A percentile compares a stretch with the other conserved stretches of the same genome.
Conservation (phyloP, 768 basidiomycete genomes). For the Sporobolomyces roseus region DNA sequence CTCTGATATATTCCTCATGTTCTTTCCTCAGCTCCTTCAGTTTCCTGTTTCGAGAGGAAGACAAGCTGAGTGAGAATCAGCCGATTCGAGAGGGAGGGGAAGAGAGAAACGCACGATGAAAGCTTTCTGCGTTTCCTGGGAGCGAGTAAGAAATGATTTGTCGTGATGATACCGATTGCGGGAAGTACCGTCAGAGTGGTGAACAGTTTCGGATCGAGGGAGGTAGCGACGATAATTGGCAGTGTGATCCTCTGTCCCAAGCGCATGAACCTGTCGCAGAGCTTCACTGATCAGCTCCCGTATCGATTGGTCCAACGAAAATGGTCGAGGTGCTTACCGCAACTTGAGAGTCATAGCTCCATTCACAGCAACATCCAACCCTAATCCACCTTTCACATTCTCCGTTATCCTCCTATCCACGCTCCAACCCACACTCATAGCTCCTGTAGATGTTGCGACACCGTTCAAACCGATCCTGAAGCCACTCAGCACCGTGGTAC, state of each 20-base stretch:
- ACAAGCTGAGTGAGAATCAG: conserved; percentile 57
- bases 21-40: conserved; percentile 63
- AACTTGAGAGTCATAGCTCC: conserved; percentile 41
- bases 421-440: conserved; percentile 46
- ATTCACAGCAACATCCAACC: conserved; percentile 29
- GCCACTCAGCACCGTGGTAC: conserved; percentile 46
- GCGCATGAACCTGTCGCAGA: conserved; percentile 47
- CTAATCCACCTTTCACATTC: conserved; percentile 46
- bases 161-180: conserved; percentile 46
- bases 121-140: conserved; percentile 47
- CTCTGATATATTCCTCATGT: conserved; percentile 63
- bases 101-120: conserved; percentile 42
- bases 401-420: conserved; percentile 49
- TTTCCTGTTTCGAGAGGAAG: conserved; percentile 54
- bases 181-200: conserved; percentile 48
- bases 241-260: conserved; percentile 49
- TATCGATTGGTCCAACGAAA: no score
- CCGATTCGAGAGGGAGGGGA: neutral
- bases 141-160: conserved; percentile 49
- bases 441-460: conserved; percentile 40
- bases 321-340: conserved; percentile 18
- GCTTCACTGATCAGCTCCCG: no score
- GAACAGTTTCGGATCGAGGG: conserved; percentile 47
- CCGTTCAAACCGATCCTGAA: conserved; percentile 47
- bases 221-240: conserved; percentile 46